Evolutionary conservation across 2,329 filamentous ascomycete species (phyloP), one percentile per base, ranked within the genome.

Genomic region (Cryphonectria radicalis): DNA sequence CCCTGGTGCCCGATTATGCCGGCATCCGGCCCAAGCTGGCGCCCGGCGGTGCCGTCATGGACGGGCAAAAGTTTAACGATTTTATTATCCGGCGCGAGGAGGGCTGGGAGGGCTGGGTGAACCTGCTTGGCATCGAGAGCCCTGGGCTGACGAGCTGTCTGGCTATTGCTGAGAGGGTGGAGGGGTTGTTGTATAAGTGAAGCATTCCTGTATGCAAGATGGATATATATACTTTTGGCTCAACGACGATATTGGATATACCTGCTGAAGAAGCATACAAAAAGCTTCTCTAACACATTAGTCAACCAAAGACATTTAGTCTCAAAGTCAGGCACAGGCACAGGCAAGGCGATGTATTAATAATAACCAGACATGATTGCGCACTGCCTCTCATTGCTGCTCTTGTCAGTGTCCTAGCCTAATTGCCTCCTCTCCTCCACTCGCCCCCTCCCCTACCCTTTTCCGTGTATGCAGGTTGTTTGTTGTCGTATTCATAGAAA

Each of bases 61-160:
- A 85, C 37, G 88, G 88, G 28, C 88, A 88, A 73, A 90, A 88
- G 43, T 97, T 97, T 77, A 86, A 92, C 73, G 96, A 99, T 80
- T 98, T 99, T 78, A 85, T 93, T 22, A 91, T 99, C 63, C 81
- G 86, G 73, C 89, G 87, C 76, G 95, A 97, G 81, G 88, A 93
- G 1, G 94, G 92, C 0, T 94, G 89, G 76, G 82, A 88, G 1
- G 95, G 93, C 1, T 98, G 95, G 87, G 87, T 98, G 11, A 98
- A 98, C 83, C 79, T 98, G 75, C 78, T 98, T 76, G 95, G 94
- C 0, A 98, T 98, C 76, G 95, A 98, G 84, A 97, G 93, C 80
- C 95, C 95, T 0, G 95, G 95, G 5, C 82, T 98, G 80, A 98
- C 95, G 63, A 96, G 93, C 79, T 90, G 88, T 76, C 82, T 98